Base-by-base conservation (phyloP, 495 filamentous ascomycete species). In the Aspergillus biplanus region DNA sequence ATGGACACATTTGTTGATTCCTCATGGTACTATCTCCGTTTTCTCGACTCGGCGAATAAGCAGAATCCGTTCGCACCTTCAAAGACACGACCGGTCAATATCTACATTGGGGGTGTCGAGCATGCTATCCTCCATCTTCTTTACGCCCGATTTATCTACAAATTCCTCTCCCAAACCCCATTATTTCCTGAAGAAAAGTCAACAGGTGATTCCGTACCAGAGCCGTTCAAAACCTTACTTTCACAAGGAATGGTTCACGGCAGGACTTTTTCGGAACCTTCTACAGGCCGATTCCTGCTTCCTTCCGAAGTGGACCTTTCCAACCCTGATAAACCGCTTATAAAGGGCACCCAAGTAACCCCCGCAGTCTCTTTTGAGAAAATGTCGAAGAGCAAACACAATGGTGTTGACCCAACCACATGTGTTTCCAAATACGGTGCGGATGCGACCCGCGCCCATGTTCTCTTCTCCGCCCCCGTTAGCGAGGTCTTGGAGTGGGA, bases 1-100 rank as follows among this genome's bases (percentile, higher is more conserved):
- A 96, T 97, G 92, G 92, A 97, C 72, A 97, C 92, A 0, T 97
- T 97, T 73, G 91, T 97, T 42, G 92, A 96, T 73, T 94, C 91
- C 0, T 94, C 91, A 49, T 97, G 92, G 92, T 97, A 97, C 71
- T 96, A 85, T 66, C 85, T 93, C 79, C 85, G 92, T 0, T 96
- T 90, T 69, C 71, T 88, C 42, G 90, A 94, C 64, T 73, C 89
- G 1, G 75, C 86, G 3, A 93, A 94, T 67, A 69, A 79, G 42
- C 71, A 82, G 12, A 71, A 71, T 12, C 90, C 85, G 0, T 87
- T 96, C 65, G 86, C 83, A 0, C 72, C 86, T 44, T 74, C 82
- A 9, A 71, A 77, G 11, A 89, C 84, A 15, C 81, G 84, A 34
- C 92, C 92, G 0, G 92, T 97, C 3, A 90, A 97, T 69, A 65